Percentiles rank a stretch among this genome's conserved stretches.
Conservation (phyloP, 129 eudicot species). For the Mikania micrantha region DNA sequence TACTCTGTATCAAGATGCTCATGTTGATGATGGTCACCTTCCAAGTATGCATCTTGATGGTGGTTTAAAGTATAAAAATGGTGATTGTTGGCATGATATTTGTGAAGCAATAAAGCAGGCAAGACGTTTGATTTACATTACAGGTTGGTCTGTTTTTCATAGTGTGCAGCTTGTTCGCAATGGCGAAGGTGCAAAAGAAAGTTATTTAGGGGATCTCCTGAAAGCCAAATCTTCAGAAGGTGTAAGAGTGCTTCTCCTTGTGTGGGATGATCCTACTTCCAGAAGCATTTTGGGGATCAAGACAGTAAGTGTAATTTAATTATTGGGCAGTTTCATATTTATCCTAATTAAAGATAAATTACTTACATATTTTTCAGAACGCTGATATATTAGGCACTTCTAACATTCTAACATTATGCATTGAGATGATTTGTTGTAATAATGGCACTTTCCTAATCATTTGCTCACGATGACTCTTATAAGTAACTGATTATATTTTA, state of each 20-base stretch:
- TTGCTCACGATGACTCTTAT: not conserved
- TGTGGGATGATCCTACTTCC: slow-evolving; percentile 46
- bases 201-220: slow-evolving; percentile 33
- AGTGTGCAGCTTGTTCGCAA: slow-evolving; percentile 35
- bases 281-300: slow-evolving; percentile 30
- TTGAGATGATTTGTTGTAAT: not conserved
- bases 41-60: slow-evolving; percentile 27
- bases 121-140: slow-evolving; percentile 33
- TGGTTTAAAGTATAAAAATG: slow-evolving; percentile 25
- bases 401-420: not conserved
- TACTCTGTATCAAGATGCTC: slow-evolving; percentile 48
- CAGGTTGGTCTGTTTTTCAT: slow-evolving; percentile 38
- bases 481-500: not conserved
- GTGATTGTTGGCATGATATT: slow-evolving; percentile 43
- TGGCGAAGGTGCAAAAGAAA: slow-evolving; percentile 23
- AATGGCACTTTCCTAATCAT: not conserved
- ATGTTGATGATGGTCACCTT: slow-evolving; percentile 32
- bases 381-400: not conserved
- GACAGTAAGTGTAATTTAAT: slow-evolving; percentile 20
- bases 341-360: not conserved
- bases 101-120: slow-evolving; percentile 37
- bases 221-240: slow-evolving; percentile 39
- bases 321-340: not conserved
- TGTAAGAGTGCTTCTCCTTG: slow-evolving; percentile 40
- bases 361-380: not conserved